Evolutionary conservation across 306 rosid genomes (phyloP), one percentile per base, ranked within the genome.

Genomic region (Senna siamea): DNA sequence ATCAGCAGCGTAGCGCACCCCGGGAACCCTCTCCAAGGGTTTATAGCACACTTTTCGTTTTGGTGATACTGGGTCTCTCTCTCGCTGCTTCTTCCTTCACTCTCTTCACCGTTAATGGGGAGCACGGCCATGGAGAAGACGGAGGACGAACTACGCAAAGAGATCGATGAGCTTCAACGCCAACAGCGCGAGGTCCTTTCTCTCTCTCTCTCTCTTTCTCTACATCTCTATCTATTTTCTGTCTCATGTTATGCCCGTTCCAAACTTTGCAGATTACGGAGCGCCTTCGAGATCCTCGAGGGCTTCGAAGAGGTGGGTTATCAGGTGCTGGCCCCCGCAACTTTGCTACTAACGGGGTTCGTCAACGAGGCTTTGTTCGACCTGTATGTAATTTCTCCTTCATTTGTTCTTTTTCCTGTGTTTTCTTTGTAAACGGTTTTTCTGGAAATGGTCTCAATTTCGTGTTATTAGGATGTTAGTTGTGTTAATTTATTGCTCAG

Each of bases 221-320:
- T 11, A 10, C 47, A 18, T 17, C 9, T 37, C 30, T 17, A 0
- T 60, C 40, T 38, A 44, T 76, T 23, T 48, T 4, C 35, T 38
- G 5, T 48, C 20, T 22, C 7, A n/a, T 53, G 70, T 18, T 55
- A 37, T 32, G 63, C 69, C n/a, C 11, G 50, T 35, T 40, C 15
- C 13, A 48, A 64, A 57, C 37, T 38, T 54, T 59, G 48, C 81
- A 93, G 97, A 93, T 93, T 72, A 85, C 90, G 0, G 97, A 95
- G 77, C 90, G 96, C 62, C 99, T 95, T 77, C 93, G 97, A 77
- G 98, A 95, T 87, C 99, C 99, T 70, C 88, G 97, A 20, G 99
- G 99, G 1, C 90, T 90, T 63, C 96, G 98, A 65, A 79, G 92
- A 69, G 97, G 89, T 34, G 87, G 89, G 18, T 68, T 80, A 19